These are phyloP conservation scores for Boeremia lycopersici DNA, from an alignment of 2,329 filamentous ascomycete species.

Conservation along the genomic window DNA sequence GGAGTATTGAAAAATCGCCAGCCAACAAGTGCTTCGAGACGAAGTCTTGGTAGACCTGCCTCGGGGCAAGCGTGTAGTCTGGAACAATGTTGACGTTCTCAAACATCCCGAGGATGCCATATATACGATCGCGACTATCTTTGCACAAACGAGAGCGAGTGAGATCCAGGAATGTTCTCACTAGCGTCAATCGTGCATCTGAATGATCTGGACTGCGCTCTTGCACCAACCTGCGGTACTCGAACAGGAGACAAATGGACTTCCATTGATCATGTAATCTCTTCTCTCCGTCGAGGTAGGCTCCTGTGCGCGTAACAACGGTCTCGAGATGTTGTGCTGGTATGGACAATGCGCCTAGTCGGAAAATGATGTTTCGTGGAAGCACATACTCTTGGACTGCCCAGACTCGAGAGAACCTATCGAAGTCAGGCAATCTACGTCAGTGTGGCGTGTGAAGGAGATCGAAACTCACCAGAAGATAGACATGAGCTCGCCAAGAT, in stretches of 20 bases:
- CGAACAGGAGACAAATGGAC: slow-evolving; percentile 9
- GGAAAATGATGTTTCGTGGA: background rate
- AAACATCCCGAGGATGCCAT: slow-evolving; percentile 9
- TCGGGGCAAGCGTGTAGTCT: background rate
- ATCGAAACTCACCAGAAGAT: background rate
- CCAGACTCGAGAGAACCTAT: slow-evolving; percentile 10
- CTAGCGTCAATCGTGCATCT: slow-evolving; percentile 2
- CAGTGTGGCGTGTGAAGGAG: background rate
- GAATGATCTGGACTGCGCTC: background rate
- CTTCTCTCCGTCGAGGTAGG: slow-evolving; percentile 8
- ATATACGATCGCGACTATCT: slow-evolving; percentile 15
- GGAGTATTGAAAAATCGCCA: slow-evolving; percentile 11
- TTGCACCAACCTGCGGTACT: slow-evolving; percentile 10
- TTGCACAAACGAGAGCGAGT: slow-evolving; percentile 9
- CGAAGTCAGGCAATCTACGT: background rate
- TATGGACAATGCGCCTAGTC: slow-evolving; percentile 2
- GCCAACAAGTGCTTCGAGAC: slow-evolving; percentile 5
- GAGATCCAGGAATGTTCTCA: slow-evolving; percentile 8
- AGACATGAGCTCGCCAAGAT: slow-evolving; percentile 7
- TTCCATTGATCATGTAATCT: slow-evolving; percentile 7
- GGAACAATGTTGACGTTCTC: background rate
- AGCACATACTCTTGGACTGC: slow-evolving; percentile 13
- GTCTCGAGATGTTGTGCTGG: slow-evolving; percentile 8
- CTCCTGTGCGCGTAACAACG: slow-evolving; percentile 2
- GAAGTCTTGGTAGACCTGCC: slow-evolving; percentile 9